phyloP scores from a whole-genome alignment of 1,284 basidiomycete species.

The Pyrrhoderma lamaoense region DNA sequence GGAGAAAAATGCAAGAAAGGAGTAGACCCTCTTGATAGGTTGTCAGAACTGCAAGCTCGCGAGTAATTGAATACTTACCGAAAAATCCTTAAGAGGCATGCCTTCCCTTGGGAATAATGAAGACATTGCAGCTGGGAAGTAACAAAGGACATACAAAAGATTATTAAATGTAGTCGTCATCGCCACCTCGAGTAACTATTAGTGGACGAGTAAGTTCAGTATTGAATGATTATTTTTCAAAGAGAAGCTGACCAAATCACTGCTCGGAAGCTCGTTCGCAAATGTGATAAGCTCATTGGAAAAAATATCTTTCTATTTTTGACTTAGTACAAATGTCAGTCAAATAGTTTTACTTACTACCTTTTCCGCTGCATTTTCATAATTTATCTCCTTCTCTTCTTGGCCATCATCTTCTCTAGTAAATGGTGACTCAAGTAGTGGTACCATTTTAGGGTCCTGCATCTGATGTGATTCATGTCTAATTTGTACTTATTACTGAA shows the following conservation, averaged over 20 bases:
- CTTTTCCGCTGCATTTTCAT: no score
- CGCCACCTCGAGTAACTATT: conserved; percentile 5
- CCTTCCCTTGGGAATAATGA: conserved; percentile 2
- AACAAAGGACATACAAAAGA: conserved; percentile 2
- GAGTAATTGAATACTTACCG: neutral
- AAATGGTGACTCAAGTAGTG: no score
- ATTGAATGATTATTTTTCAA: neutral
- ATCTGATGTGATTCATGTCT: no score
- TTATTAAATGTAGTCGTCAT: conserved; percentile 13
- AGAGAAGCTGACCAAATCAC: conserved; percentile 11
- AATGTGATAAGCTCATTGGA: conserved; percentile 6
- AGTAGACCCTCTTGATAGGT: conserved; percentile 3
- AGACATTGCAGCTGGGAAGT: neutral
- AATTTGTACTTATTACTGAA: no score
- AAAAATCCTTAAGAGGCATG: conserved; percentile 6
- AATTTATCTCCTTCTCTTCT: no score
- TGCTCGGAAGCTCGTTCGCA: conserved; percentile 10
- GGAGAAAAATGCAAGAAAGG: conserved; percentile 16
- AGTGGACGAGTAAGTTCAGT: neutral
- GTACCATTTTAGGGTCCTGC: no score
- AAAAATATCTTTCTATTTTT: no score
- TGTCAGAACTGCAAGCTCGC: neutral
- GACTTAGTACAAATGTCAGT: no score
- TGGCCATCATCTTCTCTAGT: no score
- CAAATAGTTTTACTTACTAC: no score